Evolutionary conservation across 129 eudicot species (phyloP).

Genomic region (carrot (Daucus carota)): DH1_v3.0 NC_030381.2:44631501-44632000

Average conservation of each 20-base stretch:
- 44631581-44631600: neutral
- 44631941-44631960: conserved; percentile 62
- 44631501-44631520: neutral
- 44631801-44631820: conserved; percentile 88
- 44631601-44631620: neutral
- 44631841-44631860: conserved; percentile 74
- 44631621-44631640: neutral
- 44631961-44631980: conserved; percentile 52
- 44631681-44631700: neutral
- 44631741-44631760: neutral
- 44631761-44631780: neutral
- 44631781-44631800: neutral
- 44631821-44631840: conserved; percentile 75
- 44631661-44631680: neutral
- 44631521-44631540: neutral
- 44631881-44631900: conserved; percentile 69
- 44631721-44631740: neutral
- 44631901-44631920: conserved; percentile 69
- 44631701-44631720: neutral
- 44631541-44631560: neutral
- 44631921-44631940: conserved; percentile 68
- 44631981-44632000: no score
- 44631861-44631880: conserved; percentile 70
- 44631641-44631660: neutral
- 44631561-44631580: neutral